Evolutionary conservation across 176 grass and related monocot genomes (phyloP).

Genomic region (Aegilops umbellulata): DNA sequence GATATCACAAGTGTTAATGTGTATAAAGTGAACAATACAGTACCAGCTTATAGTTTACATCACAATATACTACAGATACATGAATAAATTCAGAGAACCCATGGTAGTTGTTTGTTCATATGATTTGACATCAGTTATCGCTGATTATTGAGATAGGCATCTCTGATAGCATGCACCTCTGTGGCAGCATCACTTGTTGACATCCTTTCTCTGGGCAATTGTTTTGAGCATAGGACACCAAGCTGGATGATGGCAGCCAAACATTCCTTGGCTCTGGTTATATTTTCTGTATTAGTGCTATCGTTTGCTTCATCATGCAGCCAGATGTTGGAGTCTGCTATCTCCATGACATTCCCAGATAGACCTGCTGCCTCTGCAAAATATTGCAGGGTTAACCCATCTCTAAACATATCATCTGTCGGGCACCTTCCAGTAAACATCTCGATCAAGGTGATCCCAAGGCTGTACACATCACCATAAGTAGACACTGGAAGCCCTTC

Average conservation of each 20-base stretch:
- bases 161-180: slow-evolving; percentile 28
- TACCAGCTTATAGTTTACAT: background rate
- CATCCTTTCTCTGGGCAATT: background rate
- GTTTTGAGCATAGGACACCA: slow-evolving; percentile 20
- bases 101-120: background rate
- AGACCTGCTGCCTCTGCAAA: background rate
- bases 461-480: slow-evolving; percentile 6
- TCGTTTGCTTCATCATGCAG: background rate
- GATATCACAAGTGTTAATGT: too few relatives aligned
- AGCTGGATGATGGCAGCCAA: background rate
- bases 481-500: background rate
- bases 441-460: slow-evolving; percentile 7
- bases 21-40: too few relatives aligned
- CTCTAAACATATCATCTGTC: background rate
- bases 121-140: background rate
- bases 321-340: background rate
- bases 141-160: background rate
- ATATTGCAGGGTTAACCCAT: background rate
- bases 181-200: background rate
- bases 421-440: slow-evolving; percentile 8
- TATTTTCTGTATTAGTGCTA: background rate
- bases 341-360: background rate
- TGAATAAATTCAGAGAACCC: background rate
- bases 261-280: background rate
- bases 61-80: background rate